phyloP scores from a whole-genome alignment of 2,329 filamentous ascomycete species.

The Aspergillus oerlinghausenensis region DNA sequence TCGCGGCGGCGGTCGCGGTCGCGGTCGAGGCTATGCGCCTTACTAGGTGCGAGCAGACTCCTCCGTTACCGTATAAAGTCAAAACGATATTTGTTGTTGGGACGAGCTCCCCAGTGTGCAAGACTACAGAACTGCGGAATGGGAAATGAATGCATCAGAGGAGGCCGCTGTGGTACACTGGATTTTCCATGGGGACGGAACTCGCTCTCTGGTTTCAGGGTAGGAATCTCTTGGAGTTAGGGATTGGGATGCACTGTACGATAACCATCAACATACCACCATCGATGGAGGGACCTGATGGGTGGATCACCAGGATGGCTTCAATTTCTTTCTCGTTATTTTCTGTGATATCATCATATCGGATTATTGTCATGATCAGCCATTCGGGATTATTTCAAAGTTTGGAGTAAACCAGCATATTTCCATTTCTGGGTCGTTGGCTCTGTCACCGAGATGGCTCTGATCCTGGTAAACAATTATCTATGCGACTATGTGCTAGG shows the following conservation, averaged over 20 bases:
- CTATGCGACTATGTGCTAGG: background rate
- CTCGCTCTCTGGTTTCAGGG: slow-evolving; percentile 15
- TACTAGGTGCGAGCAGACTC: slow-evolving; percentile 29
- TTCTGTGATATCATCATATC: slow-evolving; percentile 16
- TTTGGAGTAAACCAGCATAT: background rate
- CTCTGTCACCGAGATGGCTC: background rate
- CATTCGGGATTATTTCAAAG: background rate
- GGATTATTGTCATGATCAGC: background rate
- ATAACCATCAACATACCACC: slow-evolving; percentile 25
- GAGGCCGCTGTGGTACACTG: background rate
- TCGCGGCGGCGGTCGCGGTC: slow-evolving; percentile 49
- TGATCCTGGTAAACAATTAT: background rate
- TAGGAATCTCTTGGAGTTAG: slow-evolving; percentile 26
- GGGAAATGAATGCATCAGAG: background rate
- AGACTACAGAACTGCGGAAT: background rate
- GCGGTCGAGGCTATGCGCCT: slow-evolving; percentile 43
- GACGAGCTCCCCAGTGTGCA: background rate
- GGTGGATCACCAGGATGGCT: slow-evolving; percentile 11
- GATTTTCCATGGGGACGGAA: slow-evolving; percentile 8
- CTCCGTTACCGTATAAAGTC: slow-evolving; percentile 1
- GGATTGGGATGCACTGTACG: slow-evolving; percentile 28
- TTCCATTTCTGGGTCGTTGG: background rate
- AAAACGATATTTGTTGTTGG: background rate
- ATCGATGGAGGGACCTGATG: slow-evolving; percentile 16
- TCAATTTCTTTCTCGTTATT: slow-evolving; percentile 7